These are phyloP conservation scores for Starmerella bombi DNA, from an alignment of 805 yeast genomes.

Conservation along the genomic window DNA sequence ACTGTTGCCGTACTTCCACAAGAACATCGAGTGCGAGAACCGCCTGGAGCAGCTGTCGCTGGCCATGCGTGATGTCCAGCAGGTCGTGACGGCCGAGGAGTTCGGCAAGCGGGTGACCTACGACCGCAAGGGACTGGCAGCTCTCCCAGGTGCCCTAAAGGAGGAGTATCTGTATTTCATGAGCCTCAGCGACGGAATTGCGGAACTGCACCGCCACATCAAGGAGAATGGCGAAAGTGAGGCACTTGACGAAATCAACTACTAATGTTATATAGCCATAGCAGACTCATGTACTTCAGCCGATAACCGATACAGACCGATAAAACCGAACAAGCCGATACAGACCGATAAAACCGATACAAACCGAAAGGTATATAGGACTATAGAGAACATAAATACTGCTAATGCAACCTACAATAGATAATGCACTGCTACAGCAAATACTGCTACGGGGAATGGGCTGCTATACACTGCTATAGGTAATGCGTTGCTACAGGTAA, in stretches of 20 bases:
- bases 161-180: constrained; percentile 56
- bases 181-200: constrained; percentile 59
- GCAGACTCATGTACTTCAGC: too few relatives aligned
- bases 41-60: constrained; percentile 23
- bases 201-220: constrained; percentile 48
- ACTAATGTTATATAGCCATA: not conserved
- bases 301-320: too few relatives aligned
- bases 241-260: constrained; percentile 9
- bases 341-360: too few relatives aligned
- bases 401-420: too few relatives aligned
- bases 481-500: too few relatives aligned
- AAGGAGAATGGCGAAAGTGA: constrained; percentile 15
- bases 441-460: too few relatives aligned
- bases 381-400: too few relatives aligned
- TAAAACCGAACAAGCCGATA: too few relatives aligned
- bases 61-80: constrained; percentile 27
- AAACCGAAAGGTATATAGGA: too few relatives aligned
- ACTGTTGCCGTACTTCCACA: constrained; percentile 25
- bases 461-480: too few relatives aligned
- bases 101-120: constrained; percentile 16
- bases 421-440: too few relatives aligned
- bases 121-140: constrained; percentile 15
- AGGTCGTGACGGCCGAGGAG: constrained; percentile 26
- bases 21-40: constrained; percentile 26
- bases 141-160: constrained; percentile 26